phyloP scores from a whole-genome alignment of 768 basidiomycete genomes.

The Trichaptum fuscoviolaceum region DNA sequence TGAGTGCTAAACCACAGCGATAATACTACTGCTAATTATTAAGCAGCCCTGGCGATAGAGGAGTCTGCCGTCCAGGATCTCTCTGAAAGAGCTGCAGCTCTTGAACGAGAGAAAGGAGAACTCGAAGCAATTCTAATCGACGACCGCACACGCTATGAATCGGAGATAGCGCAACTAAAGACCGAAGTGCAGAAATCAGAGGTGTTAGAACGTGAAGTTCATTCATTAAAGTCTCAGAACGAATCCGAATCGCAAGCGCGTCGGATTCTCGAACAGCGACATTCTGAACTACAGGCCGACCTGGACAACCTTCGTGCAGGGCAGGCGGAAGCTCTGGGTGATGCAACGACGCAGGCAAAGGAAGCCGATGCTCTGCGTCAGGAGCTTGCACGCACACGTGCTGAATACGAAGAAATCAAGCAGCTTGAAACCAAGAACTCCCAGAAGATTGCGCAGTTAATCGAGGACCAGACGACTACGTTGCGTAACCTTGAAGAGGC shows the following conservation, averaged over 20 bases:
- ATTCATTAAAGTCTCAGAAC: constrained; percentile 53
- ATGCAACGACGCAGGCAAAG: constrained; percentile 63
- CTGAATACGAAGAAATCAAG: constrained; percentile 66
- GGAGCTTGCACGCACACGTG: constrained; percentile 54
- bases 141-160: constrained; percentile 48
- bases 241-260: constrained; percentile 61
- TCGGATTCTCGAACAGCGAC: constrained; percentile 59
- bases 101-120: constrained; percentile 50
- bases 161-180: constrained; percentile 53
- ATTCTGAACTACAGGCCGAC: constrained; percentile 49
- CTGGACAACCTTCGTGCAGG: constrained; percentile 50
- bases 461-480: constrained; percentile 73
- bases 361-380: constrained; percentile 54
- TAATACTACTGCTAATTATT: constrained; percentile 4
- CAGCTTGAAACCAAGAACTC: constrained; percentile 59
- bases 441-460: constrained; percentile 54
- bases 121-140: constrained; percentile 57
- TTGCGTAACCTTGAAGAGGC: constrained; percentile 72
- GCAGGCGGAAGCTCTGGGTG: constrained; percentile 53
- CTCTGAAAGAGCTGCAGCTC: constrained; percentile 55
- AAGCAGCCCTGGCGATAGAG: constrained; percentile 48
- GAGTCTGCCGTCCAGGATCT: constrained; percentile 72
- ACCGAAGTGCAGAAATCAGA: constrained; percentile 40
- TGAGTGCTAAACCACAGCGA: constrained; percentile 34
- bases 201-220: constrained; percentile 58